Evolutionary conservation across 768 basidiomycete genomes (phyloP), one percentile per base, ranked within the genome.

Genomic region (Mycena crocata): DNA sequence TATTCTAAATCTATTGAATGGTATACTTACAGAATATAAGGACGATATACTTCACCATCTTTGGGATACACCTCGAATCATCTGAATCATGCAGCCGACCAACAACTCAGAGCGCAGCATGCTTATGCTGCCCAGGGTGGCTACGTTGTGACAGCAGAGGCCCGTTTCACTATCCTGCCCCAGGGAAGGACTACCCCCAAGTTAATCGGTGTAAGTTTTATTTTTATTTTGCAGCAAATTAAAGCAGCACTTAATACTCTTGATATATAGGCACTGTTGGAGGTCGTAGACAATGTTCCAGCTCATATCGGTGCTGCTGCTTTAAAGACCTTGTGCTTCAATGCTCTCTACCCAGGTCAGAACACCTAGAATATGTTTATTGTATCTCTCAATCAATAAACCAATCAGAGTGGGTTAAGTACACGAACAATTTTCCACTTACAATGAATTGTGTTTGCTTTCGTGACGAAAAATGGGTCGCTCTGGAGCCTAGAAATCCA

Each of bases 241-340:
- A n/a, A n/a, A n/a, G n/a, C 5, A 10, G 6, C 15, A 19, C 31
- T 28, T 7, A 19, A 50, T 26, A 62, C 21, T 31, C 55, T 49
- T 44, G n/a, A 39, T n/a, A n/a, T n/a, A 74, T 39, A 48, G 75
- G 66, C 72, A 31, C 23, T 74, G 15, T 5, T 73, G 21, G 73
- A 75, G 63, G 70, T 66, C 6, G 64, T 75, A 1, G 57, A 66
- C 10, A 57, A 75, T 46, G 69, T 76, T 44, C 72, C 73, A 1
- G 72, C 69, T 35, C 74, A 75, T 45, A 74, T 77, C 26, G 73
- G 74, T 15, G 67, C 65, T 12, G 24, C 15, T 1, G 69, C 67
- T 1, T 64, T 76, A 15, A 75, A 75, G 40, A 15, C 6, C 2
- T 51, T 71, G 13, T 56, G 66, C 12, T 76, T 69, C 46, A 28